Base-by-base conservation (phyloP, 2,329 filamentous ascomycete genomes). In the Tricladium varicosporioides region DNA sequence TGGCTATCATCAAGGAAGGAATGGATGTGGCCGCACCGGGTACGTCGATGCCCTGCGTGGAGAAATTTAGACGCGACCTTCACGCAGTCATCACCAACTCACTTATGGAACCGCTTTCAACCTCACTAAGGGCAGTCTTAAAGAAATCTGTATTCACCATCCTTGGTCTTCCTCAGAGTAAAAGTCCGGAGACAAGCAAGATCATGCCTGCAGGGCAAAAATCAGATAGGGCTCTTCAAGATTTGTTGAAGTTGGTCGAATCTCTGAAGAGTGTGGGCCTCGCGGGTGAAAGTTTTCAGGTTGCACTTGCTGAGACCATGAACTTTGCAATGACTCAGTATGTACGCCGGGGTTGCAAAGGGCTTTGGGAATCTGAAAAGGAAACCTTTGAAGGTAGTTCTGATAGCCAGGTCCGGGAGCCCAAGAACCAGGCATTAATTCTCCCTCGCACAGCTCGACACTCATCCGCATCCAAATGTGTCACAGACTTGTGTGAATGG, bases 251-350 rank as follows among this genome's bases (percentile, higher is more conserved):
- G 43, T 72, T 90, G 15, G 74, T 88, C 1, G 78, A 81, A 49
- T 80, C 82, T 8, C 73, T 92, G 14, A 75, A 80, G 62, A 78
- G 81, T 48, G 83, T 91, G 18, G 89, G 88, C 0, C 74, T 92
- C 15, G 85, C 85, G 1, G 87, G 86, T 22, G 85, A 89, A 65
- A 78, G 76, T 49, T 88, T 89, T 51, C 86, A 91, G 66, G 80
- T 87, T 31, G 76, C 88, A 36, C 87, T 91, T 65, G 89, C 87
- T 14, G 84, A 88, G 69, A 79, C 88, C 22, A 86, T 91, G 78
- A 80, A 91, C 67, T 74, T 74, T 36, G 77, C 86, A 57, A 84
- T 92, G 77, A 78, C 79, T 45, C 75, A 80, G 11, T 88, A 86
- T 63, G 81, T 92, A 43, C 75, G 75, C 42, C 76, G 78, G 49